Percentiles rank a stretch among this genome's conserved stretches.
phyloP scores from a whole-genome alignment of 148 eudicot genomes.

The Silene latifolia region DNA sequence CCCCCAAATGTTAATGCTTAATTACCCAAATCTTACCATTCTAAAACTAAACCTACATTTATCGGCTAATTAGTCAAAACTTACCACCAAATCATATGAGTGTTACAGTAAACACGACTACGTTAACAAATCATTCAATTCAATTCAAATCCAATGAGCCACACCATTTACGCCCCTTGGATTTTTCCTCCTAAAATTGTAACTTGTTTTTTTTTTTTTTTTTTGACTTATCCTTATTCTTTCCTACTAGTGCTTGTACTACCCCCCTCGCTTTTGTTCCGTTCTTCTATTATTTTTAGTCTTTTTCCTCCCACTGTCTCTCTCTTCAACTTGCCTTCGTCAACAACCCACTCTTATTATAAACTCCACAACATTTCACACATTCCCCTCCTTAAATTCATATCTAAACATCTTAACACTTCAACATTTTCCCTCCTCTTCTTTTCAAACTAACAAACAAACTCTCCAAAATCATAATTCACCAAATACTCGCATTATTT shows the following conservation, averaged over 20 bases:
- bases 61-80: too few relatives aligned
- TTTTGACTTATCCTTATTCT: background rate
- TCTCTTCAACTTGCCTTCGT: slow-evolving; percentile 19
- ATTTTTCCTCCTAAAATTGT: slow-evolving; percentile 6
- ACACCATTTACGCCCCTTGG: slow-evolving; percentile 25
- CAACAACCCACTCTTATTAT: slow-evolving; percentile 27
- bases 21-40: too few relatives aligned
- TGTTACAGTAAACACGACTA: background rate
- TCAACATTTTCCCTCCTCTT: background rate
- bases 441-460: background rate
- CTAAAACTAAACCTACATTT: too few relatives aligned
- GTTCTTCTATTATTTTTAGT: background rate
- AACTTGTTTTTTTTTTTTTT: background rate
- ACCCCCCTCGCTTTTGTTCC: background rate
- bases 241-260: too few relatives aligned
- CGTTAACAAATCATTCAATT: background rate
- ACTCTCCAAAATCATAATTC: background rate
- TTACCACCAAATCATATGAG: too few relatives aligned
- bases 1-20: too few relatives aligned
- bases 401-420: too few relatives aligned
- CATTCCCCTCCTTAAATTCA: background rate
- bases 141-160: slow-evolving; percentile 9
- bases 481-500: too few relatives aligned
- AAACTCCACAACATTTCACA: background rate
- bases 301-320: slow-evolving; percentile 15